These are phyloP conservation scores for Galeopsis tetrahit DNA, from an alignment of 257 asterid species.

Conservation along the genomic window DNA sequence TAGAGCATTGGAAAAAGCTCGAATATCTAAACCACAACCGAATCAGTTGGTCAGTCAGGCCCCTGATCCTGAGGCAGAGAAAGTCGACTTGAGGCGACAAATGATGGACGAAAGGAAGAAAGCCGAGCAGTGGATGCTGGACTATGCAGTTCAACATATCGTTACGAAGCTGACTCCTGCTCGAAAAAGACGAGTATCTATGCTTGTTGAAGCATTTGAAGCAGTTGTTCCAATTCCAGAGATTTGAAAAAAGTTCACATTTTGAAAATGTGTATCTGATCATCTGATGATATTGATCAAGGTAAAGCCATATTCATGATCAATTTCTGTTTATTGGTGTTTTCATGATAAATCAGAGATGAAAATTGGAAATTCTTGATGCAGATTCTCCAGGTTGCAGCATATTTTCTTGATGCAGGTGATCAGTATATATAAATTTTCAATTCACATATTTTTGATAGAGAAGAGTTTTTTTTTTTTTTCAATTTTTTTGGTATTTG, in stretches of 20 bases:
- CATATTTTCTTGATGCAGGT: conserved; percentile 3
- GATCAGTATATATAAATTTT: background rate
- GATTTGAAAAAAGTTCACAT: conserved; percentile 29
- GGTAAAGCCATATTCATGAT: conserved; percentile 24
- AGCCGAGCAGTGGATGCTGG: conserved; percentile 98
- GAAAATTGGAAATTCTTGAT: background rate
- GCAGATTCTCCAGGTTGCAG: conserved; percentile 33
- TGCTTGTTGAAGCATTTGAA: conserved; percentile 98
- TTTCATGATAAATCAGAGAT: background rate
- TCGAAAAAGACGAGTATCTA: conserved; percentile 74
- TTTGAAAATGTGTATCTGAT: background rate
- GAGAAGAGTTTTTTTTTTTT: background rate
- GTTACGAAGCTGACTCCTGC: conserved; percentile 76
- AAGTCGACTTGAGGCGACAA: conserved; percentile 65
- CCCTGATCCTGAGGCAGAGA: conserved; percentile 47
- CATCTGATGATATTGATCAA: conserved; percentile 19
- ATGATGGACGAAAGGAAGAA: conserved; percentile 76
- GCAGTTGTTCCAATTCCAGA: conserved; percentile 95
- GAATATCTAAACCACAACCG: conserved; percentile 43
- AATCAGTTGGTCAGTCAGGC: conserved; percentile 31
- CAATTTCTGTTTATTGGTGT: background rate
- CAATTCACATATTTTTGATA: conserved; percentile 26
- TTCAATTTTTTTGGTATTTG: conserved; percentile 15
- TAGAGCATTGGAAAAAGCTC: conserved; percentile 72
- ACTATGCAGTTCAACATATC: conserved; percentile 82